Evolutionary conservation across 169 alveolate species (phyloP).

Genomic region (Fabrea salina): DNA sequence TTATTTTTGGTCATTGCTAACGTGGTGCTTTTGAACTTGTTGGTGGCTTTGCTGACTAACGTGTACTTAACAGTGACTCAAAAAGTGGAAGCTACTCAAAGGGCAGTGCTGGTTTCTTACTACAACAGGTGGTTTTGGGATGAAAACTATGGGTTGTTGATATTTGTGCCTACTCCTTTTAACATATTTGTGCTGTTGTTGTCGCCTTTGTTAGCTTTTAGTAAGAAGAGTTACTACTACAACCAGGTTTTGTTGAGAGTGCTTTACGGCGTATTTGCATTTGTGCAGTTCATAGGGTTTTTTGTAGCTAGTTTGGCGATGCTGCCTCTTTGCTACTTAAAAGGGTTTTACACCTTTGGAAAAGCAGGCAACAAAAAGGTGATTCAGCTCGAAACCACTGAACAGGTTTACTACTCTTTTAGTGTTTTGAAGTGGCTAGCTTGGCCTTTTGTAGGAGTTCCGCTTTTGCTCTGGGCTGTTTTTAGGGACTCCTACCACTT

Average conservation of each 20-base stretch:
- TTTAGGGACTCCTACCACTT: constrained; percentile 14
- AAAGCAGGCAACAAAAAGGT: neutral
- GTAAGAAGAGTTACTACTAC: neutral
- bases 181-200: constrained; percentile 17
- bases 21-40: constrained; percentile 53
- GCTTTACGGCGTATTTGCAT: neutral
- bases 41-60: constrained; percentile 53
- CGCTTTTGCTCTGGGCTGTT: constrained; percentile 5
- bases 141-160: constrained; percentile 52
- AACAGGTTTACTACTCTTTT: neutral
- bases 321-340: neutral
- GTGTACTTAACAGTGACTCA: constrained; percentile 42
- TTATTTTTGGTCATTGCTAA: constrained; percentile 51
- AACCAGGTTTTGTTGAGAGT: neutral
- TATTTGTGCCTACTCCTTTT: constrained; percentile 56
- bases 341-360: constrained; percentile 18
- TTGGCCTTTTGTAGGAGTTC: constrained; percentile 22
- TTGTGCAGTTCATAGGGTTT: neutral
- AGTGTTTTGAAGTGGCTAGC: neutral
- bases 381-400: neutral
- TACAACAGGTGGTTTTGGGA: constrained; percentile 59
- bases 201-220: neutral
- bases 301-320: neutral
- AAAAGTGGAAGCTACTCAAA: constrained; percentile 51
- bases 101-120: constrained; percentile 48